Base-by-base conservation (phyloP, 495 filamentous ascomycete species). In the Cairneyella variabilis region DNA sequence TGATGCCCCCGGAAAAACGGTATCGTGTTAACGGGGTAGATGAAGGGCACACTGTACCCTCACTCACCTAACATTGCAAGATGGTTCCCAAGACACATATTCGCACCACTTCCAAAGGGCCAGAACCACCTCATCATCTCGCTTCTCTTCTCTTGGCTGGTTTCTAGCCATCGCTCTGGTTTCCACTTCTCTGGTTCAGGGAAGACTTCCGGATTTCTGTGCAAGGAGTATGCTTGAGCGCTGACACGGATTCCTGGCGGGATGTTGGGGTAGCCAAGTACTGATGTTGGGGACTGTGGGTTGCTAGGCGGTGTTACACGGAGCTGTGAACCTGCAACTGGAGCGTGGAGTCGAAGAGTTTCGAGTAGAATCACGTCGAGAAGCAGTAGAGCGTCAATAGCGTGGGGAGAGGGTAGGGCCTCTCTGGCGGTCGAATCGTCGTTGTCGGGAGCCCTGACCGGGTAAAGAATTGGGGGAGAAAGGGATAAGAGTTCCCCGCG, bases 41-140 rank as follows among this genome's bases (percentile, higher is more conserved):
- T 17, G 21, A 39, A 30, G 12, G 44, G 27, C 17, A 42, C 3
- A 42, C 8, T 17, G n/a, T 32, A 10, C 26, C 20, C 20, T 22
- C 4, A 69, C 73, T 61, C 67, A 90, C 86, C 82, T 61, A 87
- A 81, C 66, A 90, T 71, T 4, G 88, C 87, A 43, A 91, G 79
- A 62, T 89, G 78, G 28, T 74, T 84, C 3, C 89, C 89, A 12
- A 95, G 75, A 59, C 89, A 95, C 88, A 92, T 95, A 45, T 86
- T 70, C 0, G 85, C 86, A 1, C 89, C 89, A 45, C 84, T 89
- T 3, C 86, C 83, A 70, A 95, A 95, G 0, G 86, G 86, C 89
- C 89, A 95, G 65, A 91, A 91, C 75, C 83, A 86, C 34, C 83
- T 68, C 30, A 27, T 54, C 59, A 61, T 61, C 39, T 75, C 69